A percentile compares a stretch with the other conserved stretches of the same genome.
These are phyloP conservation scores for Ampelomyces quisqualis DNA, from an alignment of 2,329 filamentous ascomycete species.

Conservation along the genomic window DNA sequence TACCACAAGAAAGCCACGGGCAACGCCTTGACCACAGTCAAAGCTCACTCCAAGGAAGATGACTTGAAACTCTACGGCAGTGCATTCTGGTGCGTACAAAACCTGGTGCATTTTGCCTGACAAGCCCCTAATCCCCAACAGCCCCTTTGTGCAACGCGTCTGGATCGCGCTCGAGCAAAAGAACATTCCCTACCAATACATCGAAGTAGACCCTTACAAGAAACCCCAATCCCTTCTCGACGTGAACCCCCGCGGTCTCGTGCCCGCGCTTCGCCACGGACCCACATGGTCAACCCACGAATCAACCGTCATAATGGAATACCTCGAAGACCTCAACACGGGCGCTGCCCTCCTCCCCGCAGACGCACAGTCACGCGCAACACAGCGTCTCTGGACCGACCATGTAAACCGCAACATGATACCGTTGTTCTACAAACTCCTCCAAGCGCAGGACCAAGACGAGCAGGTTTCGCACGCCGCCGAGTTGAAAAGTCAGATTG, in stretches of 20 bases:
- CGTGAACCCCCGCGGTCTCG: slow-evolving; percentile 72
- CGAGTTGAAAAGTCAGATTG: slow-evolving; percentile 66
- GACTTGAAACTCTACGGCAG: slow-evolving; percentile 77
- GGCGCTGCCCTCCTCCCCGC: slow-evolving; percentile 64
- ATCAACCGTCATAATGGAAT: slow-evolving; percentile 81
- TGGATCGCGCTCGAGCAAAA: slow-evolving; percentile 88
- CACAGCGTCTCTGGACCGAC: slow-evolving; percentile 76
- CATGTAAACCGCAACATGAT: slow-evolving; percentile 78
- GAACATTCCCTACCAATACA: slow-evolving; percentile 77
- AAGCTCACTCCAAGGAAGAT: slow-evolving; percentile 67
- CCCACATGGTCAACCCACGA: slow-evolving; percentile 78
- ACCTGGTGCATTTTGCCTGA: background rate
- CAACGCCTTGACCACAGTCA: slow-evolving; percentile 66
- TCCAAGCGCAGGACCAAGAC: slow-evolving; percentile 63
- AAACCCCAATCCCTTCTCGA: slow-evolving; percentile 70
- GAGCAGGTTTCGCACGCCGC: slow-evolving; percentile 61
- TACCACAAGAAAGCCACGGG: slow-evolving; percentile 73
- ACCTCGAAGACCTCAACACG: slow-evolving; percentile 73
- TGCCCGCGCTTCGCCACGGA: slow-evolving; percentile 74
- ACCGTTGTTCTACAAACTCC: slow-evolving; percentile 71
- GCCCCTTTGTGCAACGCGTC: slow-evolving; percentile 81
- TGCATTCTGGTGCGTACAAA: slow-evolving; percentile 70
- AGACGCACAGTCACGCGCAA: slow-evolving; percentile 67
- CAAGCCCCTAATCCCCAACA: slow-evolving; percentile 36
- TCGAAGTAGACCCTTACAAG: slow-evolving; percentile 79